Evolutionary conservation across 225 moss, liverwort and hornwort species (phyloP).

Genomic region (Polytrichum commune): DNA sequence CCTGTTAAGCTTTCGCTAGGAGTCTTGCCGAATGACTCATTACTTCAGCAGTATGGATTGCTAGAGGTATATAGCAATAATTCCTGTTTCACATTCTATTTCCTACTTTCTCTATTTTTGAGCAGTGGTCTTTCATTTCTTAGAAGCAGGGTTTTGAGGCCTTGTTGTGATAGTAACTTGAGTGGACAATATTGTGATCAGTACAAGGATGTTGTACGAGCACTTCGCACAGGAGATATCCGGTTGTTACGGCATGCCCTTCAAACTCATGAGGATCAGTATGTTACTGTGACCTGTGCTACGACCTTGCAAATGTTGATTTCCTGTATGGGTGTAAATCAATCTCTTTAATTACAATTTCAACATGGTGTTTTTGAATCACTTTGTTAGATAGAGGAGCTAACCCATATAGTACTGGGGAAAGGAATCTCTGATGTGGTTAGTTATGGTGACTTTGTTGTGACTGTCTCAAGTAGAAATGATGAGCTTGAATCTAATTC

Average conservation of each 20-base stretch:
- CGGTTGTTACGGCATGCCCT: slow-evolving; percentile 82
- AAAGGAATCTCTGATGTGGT: no score
- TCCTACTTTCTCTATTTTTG: not conserved
- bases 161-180: not conserved
- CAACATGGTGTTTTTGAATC: no score
- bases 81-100: no score
- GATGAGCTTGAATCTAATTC: not conserved
- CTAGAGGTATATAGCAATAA: slow-evolving; percentile 52
- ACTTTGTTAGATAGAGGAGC: no score
- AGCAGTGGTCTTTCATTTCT: not conserved
- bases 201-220: slow-evolving; percentile 80
- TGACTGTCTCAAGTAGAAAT: not conserved
- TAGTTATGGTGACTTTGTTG: no score
- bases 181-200: slow-evolving; percentile 21
- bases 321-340: no score
- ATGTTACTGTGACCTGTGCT: slow-evolving; percentile 3
- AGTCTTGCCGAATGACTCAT: slow-evolving; percentile 66
- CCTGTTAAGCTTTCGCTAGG: slow-evolving; percentile 90
- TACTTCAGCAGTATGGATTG: slow-evolving; percentile 73
- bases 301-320: no score
- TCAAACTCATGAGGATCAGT: slow-evolving; percentile 88
- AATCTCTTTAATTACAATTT: no score
- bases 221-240: slow-evolving; percentile 76
- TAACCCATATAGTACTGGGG: no score
- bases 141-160: not conserved